phyloP scores from a whole-genome alignment of 2,329 filamentous ascomycete species.

The Arthroderma sp. region DNA sequence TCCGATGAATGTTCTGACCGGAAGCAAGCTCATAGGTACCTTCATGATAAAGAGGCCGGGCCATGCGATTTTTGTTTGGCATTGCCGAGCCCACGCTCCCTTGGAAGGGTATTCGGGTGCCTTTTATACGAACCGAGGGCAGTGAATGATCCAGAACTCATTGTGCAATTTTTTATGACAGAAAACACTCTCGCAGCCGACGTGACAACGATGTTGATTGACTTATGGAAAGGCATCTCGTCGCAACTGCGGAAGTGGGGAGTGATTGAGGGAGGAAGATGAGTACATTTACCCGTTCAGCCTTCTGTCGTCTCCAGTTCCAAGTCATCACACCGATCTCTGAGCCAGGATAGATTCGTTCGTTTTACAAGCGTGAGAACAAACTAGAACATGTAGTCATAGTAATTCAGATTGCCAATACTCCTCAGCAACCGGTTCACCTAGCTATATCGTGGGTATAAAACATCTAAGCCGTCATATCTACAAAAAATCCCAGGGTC shows the following conservation, averaged over 20 bases:
- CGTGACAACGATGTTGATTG: constrained; percentile 22
- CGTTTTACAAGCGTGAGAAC: too few relatives aligned
- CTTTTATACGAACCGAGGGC: constrained; percentile 13
- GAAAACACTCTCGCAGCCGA: constrained; percentile 14
- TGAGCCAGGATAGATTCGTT: too few relatives aligned
- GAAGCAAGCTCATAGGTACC: constrained; percentile 11
- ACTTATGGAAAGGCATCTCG: constrained; percentile 24
- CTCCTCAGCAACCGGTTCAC: too few relatives aligned
- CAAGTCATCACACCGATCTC: too few relatives aligned
- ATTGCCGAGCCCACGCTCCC: constrained; percentile 15
- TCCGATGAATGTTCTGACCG: constrained; percentile 15
- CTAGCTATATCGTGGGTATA: too few relatives aligned
- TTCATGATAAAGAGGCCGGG: constrained; percentile 9
- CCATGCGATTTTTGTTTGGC: constrained; percentile 14
- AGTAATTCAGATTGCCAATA: too few relatives aligned
- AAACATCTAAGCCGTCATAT: too few relatives aligned
- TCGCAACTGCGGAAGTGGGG: constrained; percentile 21
- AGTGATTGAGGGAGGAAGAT: constrained; percentile 3
- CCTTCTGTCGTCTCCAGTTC: background rate
- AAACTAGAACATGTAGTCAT: too few relatives aligned
- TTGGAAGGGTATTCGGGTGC: constrained; percentile 22
- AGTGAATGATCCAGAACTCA: constrained; percentile 1
- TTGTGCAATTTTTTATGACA: constrained; percentile 7
- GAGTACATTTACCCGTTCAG: background rate
- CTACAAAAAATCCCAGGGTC: too few relatives aligned